Conservation (phyloP, 208 protist genomes). For the Leishmania aethiopica region DNA sequence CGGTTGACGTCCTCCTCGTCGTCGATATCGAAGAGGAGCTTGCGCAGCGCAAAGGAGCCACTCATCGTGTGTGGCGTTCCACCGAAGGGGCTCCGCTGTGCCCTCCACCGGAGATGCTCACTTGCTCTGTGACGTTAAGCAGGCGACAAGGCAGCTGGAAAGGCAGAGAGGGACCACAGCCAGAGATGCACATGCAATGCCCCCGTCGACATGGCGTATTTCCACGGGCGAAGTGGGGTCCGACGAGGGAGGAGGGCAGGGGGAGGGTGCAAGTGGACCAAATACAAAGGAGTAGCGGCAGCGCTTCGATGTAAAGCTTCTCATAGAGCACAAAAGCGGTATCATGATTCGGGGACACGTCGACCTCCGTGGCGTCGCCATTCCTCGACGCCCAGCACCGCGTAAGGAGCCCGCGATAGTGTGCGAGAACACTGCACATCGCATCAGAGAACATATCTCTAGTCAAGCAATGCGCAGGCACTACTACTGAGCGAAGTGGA, state of each 20-base stretch:
- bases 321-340: background rate
- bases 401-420: background rate
- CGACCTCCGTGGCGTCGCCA: background rate
- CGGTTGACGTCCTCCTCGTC: slow-evolving; percentile 51
- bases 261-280: background rate
- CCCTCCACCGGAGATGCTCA: background rate
- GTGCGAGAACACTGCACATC: background rate
- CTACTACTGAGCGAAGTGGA: background rate
- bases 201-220: background rate
- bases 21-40: slow-evolving; percentile 58
- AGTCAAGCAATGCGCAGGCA: background rate
- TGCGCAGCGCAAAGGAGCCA: slow-evolving; percentile 70
- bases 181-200: background rate
- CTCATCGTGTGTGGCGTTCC: slow-evolving; percentile 39
- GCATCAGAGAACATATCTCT: background rate
- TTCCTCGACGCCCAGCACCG: background rate
- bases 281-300: background rate
- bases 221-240: background rate
- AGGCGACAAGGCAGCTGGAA: too few relatives aligned
- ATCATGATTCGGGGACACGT: background rate
- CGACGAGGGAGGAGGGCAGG: background rate
- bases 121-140: background rate
- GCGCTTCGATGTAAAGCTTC: background rate
- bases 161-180: background rate
- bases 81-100: background rate